Conservation (phyloP, 345 rosid genomes). For the Toxicodendron radicans region DNA sequence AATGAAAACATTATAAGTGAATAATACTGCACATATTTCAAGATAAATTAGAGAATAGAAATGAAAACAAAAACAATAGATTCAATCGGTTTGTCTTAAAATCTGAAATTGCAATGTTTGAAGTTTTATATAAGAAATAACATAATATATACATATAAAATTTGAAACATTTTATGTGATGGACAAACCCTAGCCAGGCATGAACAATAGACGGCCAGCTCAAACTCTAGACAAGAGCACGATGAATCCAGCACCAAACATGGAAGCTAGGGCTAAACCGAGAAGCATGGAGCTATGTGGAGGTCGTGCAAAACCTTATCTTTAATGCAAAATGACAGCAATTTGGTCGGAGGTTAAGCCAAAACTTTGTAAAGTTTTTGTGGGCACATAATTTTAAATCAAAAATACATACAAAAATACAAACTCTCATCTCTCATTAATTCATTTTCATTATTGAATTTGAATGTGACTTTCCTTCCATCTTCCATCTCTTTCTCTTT, state of each 20-base stretch:
- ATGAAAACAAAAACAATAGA: too few species aligned
- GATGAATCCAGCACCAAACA: conserved; percentile 12
- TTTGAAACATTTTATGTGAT: not conserved
- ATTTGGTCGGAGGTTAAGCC: conserved; percentile 30
- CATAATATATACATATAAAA: not conserved
- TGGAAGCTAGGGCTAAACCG: not conserved
- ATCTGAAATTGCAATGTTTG: not conserved
- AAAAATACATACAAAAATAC: not conserved
- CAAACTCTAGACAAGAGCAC: conserved; percentile 9
- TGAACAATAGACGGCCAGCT: conserved; percentile 6
- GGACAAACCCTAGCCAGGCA: not conserved
- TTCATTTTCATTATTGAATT: conserved; percentile 19
- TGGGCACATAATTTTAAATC: conserved; percentile 14
- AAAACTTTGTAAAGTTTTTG: conserved; percentile 11
- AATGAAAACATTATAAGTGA: too few species aligned
- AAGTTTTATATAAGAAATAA: too few species aligned
- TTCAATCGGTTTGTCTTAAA: too few species aligned
- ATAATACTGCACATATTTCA: too few species aligned
- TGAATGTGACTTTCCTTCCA: conserved; percentile 17
- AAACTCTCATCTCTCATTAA: not conserved
- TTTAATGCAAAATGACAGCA: conserved; percentile 21
- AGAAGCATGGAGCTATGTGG: conserved; percentile 15
- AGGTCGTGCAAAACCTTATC: conserved; percentile 29
- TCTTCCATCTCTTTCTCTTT: not conserved
- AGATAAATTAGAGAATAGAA: too few species aligned